These are phyloP conservation scores for Neonectria magnoliae DNA, from an alignment of 2,329 filamentous ascomycete genomes.

Conservation along the genomic window DNA sequence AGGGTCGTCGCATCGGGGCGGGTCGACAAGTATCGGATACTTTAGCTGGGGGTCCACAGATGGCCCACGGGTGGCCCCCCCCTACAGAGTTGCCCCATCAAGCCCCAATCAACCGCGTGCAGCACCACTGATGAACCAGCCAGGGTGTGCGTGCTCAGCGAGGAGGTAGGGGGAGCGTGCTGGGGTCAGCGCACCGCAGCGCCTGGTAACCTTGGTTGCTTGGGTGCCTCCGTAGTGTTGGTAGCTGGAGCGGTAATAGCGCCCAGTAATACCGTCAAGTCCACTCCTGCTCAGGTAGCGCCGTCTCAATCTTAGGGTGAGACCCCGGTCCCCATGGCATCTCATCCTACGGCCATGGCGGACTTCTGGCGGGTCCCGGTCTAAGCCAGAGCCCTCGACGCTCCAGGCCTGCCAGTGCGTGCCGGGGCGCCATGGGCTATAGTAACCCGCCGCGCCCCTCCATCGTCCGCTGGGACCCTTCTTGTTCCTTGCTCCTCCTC, in stretches of 20 bases:
- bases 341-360: constrained; percentile 8
- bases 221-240: constrained; percentile 3
- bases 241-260: constrained; percentile 15
- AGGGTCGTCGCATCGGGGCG: constrained; percentile 31
- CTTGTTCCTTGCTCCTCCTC: constrained; percentile 24
- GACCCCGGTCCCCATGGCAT: constrained; percentile 16
- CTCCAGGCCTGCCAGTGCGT: constrained; percentile 19
- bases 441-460: constrained; percentile 41
- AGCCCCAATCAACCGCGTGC: constrained; percentile 30
- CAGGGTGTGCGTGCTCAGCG: constrained; percentile 32
- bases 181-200: constrained; percentile 18
- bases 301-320: constrained; percentile 25
- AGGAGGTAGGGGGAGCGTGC: constrained; percentile 31
- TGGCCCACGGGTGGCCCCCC: constrained; percentile 19
- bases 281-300: constrained; percentile 19
- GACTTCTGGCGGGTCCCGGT: constrained; percentile 17
- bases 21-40: constrained; percentile 38
- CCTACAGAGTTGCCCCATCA: constrained; percentile 33
- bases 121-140: constrained; percentile 41
- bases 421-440: constrained; percentile 33
- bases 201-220: constrained; percentile 8
- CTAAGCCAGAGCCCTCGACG: constrained; percentile 15
- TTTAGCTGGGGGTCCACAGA: constrained; percentile 22
- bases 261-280: constrained; percentile 7
- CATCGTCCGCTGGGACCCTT: constrained; percentile 34